Base-by-base conservation (phyloP, 495 filamentous ascomycete genomes). In the Parathielavia hyrcaniae region DNA sequence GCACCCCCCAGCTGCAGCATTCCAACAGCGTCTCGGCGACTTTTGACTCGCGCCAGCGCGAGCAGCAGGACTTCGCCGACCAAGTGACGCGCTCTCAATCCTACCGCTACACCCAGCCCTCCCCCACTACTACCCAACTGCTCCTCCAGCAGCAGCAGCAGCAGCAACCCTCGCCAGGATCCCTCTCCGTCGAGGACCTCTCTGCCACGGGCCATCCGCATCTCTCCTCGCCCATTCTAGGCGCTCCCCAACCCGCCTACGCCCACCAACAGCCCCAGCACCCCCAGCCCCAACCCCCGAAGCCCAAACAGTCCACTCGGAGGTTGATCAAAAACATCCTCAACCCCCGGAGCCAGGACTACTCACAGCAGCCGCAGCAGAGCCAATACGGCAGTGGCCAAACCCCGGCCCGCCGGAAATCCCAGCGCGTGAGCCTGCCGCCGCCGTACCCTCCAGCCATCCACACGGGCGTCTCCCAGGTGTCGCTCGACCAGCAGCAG, bases 241-340 rank as follows among this genome's bases (percentile, higher is more conserved):
- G 44, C 43, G 72, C 69, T 49, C 61, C 62, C 38, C 64, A 67
- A 45, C 57, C 65, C 54, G 50, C 60, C 26, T 57, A 54, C 44
- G 19, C 20, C 39, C 50, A 49, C 22, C 60, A 55, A n/a, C 64
- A 62, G 43, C 65, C 71, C 7, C 66, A 67, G 43, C 67, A 67
- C 49, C 61, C 71, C 58, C 71, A 66, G 55, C 71, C 55, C 55
- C 69, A 60, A 45, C 74, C 68, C 40, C 72, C 61, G 52, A 73
- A 62, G n/a, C 38, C 64, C 22, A 78, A 73, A 67, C 70, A 67
- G 57, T 76, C 72, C 32, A 72, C 71, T 39, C 72, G 70, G 50
- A 78, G 71, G 62, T 69, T 77, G 48, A 72, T 77, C 57, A 79
- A 73, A 67, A 75, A 70, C 59, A 73, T 75, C 52, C 64, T 76